Evolutionary conservation across 208 protist genomes (phyloP).

Genomic region (Leptomonas seymouri): DNA sequence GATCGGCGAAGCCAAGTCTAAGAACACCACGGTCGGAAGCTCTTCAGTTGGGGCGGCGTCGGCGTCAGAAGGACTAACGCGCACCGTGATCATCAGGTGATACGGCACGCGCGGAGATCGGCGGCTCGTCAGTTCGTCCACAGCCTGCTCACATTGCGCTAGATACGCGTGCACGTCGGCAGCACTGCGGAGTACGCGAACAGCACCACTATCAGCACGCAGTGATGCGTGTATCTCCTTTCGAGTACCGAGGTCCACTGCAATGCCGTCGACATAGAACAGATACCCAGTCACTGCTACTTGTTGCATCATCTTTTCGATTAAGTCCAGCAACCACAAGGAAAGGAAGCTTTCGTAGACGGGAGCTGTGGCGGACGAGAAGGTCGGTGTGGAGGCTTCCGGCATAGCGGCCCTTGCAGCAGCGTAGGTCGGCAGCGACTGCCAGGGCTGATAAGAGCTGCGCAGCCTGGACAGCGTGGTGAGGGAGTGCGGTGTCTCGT

Average conservation of each 20-base stretch:
- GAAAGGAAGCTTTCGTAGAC: conserved; percentile 27
- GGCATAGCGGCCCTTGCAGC: too few species aligned
- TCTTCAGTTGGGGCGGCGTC: neutral
- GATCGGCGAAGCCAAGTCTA: conserved; percentile 16
- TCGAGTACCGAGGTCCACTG: conserved; percentile 7
- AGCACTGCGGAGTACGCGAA: neutral
- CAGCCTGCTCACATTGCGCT: conserved; percentile 9
- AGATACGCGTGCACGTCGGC: conserved; percentile 14
- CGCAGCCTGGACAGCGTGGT: neutral
- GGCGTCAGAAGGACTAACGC: neutral
- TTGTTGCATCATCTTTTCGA: neutral
- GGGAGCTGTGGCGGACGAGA: neutral
- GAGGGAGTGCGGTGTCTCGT: neutral
- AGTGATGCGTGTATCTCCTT: neutral
- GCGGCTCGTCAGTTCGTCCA: neutral
- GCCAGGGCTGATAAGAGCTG: neutral
- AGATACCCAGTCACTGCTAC: conserved; percentile 7
- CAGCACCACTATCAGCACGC: neutral
- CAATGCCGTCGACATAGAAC: conserved; percentile 16
- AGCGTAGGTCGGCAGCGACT: conserved; percentile 3
- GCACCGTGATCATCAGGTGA: conserved; percentile 25
- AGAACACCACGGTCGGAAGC: conserved; percentile 9
- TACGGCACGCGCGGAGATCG: neutral
- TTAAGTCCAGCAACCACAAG: conserved; percentile 14
- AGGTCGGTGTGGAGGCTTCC: too few species aligned